Base-by-base conservation (phyloP, 495 filamentous ascomycete genomes). In the Hypoxylon fragiforme region DNA sequence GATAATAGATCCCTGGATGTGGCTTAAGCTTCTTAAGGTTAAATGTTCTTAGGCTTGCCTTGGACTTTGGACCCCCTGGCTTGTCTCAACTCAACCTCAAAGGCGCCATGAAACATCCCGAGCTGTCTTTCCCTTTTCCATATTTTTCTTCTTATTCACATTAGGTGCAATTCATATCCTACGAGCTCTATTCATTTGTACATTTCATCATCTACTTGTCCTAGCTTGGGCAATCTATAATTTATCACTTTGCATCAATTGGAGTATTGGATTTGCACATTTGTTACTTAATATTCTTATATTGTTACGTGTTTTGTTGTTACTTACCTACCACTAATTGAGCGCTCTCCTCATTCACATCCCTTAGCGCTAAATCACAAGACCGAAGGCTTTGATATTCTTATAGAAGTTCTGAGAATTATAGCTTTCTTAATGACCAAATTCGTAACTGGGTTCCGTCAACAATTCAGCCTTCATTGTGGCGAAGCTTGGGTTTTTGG, bases 1-100 rank as follows among this genome's bases (percentile, higher is more conserved):
- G n/a, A n/a, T n/a, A n/a, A n/a, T n/a, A n/a, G n/a, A n/a, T 45
- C 34, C 50, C 57, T 60, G 45, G 14, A 37, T 60, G 50, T 60
- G 57, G 57, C 57, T 60, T 31, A 60, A 60, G 44, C 57, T 54
- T 42, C 45, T 22, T 28, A 4, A 4, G 9, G 4, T 9, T 28
- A 28, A 4, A 9, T 39, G n/a, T n/a, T n/a, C n/a, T n/a, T n/a
- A n/a, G n/a, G n/a, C n/a, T n/a, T n/a, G n/a, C n/a, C n/a, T n/a
- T n/a, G n/a, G n/a, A n/a, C n/a, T 16, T 26, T 47, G 26, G 36
- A 36, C 39, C 37, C 41, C 26, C n/a, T n/a, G n/a, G n/a, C n/a
- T n/a, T n/a, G 26, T 9, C n/a, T 13, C 45, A 52, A 57, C 58
- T 62, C 58, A 57, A 50, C 35, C 44, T 43, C 32, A 35, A n/a